Conservation (phyloP, 208 protist genomes). For the Phytomonas serpens region DNA sequence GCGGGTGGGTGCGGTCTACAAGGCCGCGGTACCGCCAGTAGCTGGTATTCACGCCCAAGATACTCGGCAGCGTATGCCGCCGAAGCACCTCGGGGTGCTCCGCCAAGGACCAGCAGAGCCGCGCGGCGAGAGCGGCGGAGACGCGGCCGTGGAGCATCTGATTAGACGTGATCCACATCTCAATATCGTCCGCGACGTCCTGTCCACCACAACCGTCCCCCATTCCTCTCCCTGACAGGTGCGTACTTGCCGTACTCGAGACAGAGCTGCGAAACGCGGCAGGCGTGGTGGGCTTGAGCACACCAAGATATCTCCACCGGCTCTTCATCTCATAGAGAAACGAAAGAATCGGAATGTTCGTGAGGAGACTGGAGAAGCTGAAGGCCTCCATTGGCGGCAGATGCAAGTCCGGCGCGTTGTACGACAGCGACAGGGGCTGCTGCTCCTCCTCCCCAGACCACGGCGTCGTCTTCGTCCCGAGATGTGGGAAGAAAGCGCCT, state of each 20-base stretch:
- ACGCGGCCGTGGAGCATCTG: constrained; percentile 76
- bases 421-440: neutral
- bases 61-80: constrained; percentile 29
- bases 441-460: neutral
- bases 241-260: constrained; percentile 10
- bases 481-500: neutral
- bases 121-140: constrained; percentile 49
- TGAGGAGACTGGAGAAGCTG: constrained; percentile 79
- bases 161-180: constrained; percentile 82
- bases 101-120: constrained; percentile 61
- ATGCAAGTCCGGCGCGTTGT: neutral
- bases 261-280: neutral
- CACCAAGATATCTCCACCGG: constrained; percentile 57
- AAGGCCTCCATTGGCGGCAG: constrained; percentile 80
- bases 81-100: constrained; percentile 59
- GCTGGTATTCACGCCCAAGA: constrained; percentile 35
- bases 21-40: constrained; percentile 80
- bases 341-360: constrained; percentile 79
- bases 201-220: constrained; percentile 22
- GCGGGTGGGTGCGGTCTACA: constrained; percentile 42
- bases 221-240: neutral
- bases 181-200: constrained; percentile 55
- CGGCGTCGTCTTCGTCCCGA: neutral
- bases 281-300: constrained; percentile 30
- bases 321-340: constrained; percentile 85